Evolutionary conservation across 2,329 filamentous ascomycete genomes (phyloP).

Genomic region (Venturia asperata): DNA sequence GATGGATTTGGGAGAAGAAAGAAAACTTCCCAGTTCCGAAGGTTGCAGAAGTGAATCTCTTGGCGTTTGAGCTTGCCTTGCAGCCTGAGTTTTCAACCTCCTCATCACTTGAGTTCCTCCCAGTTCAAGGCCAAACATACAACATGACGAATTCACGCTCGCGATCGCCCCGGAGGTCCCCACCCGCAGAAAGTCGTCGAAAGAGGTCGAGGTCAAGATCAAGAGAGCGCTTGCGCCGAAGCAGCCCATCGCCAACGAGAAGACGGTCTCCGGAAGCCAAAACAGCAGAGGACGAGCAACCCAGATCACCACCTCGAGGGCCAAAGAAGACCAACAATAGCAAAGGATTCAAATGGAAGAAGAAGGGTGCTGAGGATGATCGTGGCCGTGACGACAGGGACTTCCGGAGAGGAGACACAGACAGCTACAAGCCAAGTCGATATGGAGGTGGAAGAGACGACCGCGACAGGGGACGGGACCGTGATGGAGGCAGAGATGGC

Average conservation of each 20-base stretch:
- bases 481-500: conserved; percentile 21
- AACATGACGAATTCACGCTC: conserved; percentile 18
- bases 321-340: conserved; percentile 15
- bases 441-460: conserved; percentile 20
- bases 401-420: conserved; percentile 8
- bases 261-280: neutral
- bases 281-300: neutral
- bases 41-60: neutral
- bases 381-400: conserved; percentile 24
- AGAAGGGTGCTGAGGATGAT: conserved; percentile 36
- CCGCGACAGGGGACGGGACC: conserved; percentile 21
- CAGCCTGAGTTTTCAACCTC: neutral
- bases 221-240: conserved; percentile 1
- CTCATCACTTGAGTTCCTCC: neutral
- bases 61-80: neutral
- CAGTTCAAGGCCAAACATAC: neutral
- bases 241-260: conserved; percentile 2
- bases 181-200: conserved; percentile 2
- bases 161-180: conserved; percentile 12
- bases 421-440: conserved; percentile 15
- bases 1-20: neutral
- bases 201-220: conserved; percentile 9
- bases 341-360: conserved; percentile 21
- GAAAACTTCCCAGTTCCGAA: neutral
- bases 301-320: conserved; percentile 9